phyloP scores from a whole-genome alignment of 108 stramenopile genomes.

The Fistulifera solaris region DNA sequence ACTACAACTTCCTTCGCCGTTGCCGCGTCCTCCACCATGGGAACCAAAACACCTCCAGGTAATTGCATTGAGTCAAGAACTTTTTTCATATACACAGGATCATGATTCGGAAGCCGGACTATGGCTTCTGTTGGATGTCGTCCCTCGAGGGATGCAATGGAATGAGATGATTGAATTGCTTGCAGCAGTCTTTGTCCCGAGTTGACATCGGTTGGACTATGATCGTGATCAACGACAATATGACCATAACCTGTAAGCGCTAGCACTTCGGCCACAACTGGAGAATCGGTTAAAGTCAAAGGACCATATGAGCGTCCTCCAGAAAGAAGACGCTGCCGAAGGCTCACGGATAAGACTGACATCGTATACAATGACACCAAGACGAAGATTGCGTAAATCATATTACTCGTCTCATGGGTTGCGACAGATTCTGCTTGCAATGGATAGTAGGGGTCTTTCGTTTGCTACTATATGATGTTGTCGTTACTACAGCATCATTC shows the following conservation, averaged over 20 bases:
- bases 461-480: too few relatives aligned
- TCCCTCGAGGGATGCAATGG: background rate
- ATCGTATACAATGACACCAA: too few relatives aligned
- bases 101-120: slow-evolving; percentile 15
- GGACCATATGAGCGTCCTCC: slow-evolving; percentile 23
- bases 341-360: background rate
- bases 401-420: too few relatives aligned
- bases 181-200: slow-evolving; percentile 15
- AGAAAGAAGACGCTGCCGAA: slow-evolving; percentile 11
- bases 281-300: slow-evolving; percentile 19
- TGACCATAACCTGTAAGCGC: slow-evolving; percentile 19
- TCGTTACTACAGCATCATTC: too few relatives aligned
- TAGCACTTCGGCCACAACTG: slow-evolving; percentile 17
- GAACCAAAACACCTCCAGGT: slow-evolving; percentile 28
- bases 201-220: slow-evolving; percentile 11
- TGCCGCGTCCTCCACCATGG: slow-evolving; percentile 22
- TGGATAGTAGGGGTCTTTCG: too few relatives aligned
- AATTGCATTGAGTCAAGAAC: slow-evolving; percentile 17
- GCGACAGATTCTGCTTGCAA: too few relatives aligned
- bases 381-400: too few relatives aligned
- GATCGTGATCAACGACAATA: slow-evolving; percentile 21
- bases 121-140: background rate
- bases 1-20: slow-evolving; percentile 13
- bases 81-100: slow-evolving; percentile 17
- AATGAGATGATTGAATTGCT: slow-evolving; percentile 6